Evolutionary conservation across 371 early-diverging fungal species (phyloP), one percentile per base, ranked within the genome.

Genomic region (Massospora cicadina): DNA sequence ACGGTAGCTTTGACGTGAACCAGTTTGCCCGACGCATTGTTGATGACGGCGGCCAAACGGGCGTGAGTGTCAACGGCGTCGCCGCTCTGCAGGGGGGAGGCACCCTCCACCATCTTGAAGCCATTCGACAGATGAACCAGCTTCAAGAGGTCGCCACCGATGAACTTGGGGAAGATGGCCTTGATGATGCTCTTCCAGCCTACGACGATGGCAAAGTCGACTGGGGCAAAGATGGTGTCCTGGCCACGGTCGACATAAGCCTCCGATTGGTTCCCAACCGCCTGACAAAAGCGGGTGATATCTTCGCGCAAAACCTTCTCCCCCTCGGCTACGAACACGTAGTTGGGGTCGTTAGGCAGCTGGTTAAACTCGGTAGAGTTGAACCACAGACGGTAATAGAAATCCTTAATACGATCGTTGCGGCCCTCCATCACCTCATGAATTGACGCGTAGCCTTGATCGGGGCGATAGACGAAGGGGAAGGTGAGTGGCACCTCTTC

Each of bases 51-150:
- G 66, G 86, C 81, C 71, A 88, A 85, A 61, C 81, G 74, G 29
- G 86, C 83, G 67, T 77, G 75, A 21, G 93, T 88, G 67, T 85
- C 83, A 32, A 94, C 88, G 27, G 81, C 74, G 70, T 94, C 94
- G 61, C 93, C 93, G 58, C 81, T 84, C 73, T 83, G 76, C 55
- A 93, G 78, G n/a, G 86, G 81, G 68, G 84, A 83, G 55, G 82
- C 81, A 27, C 82, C 79, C 54, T 88, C 88, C 55, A 93, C 75
- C 70, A 90, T 80, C 68, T 88, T 84, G 86, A 91, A 94, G 32
- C 90, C 89, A 79, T 95, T 95, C 70, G 87, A 85, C 65, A 95
- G 79, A 73, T 95, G 96, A 58, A 95, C 95, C 28, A 95, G 79
- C 67, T 86, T 82, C 71, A 94, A 77, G 56, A 95, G 79, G 72